phyloP scores from a whole-genome alignment of 2,329 filamentous ascomycete species.

The Cercospora sesami region DNA sequence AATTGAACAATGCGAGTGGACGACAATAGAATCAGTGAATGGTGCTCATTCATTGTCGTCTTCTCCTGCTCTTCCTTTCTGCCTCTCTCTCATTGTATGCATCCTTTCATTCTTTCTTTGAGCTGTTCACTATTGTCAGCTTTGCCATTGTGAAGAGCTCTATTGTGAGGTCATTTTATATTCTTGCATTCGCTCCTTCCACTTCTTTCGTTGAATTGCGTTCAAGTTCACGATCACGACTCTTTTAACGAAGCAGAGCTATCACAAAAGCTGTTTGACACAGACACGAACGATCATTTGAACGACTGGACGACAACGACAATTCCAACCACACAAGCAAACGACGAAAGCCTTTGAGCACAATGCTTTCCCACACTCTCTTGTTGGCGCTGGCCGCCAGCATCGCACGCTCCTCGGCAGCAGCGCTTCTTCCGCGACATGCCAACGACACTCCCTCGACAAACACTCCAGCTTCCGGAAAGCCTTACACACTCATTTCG shows the following conservation, averaged over 20 bases:
- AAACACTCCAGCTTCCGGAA: slow-evolving; percentile 10
- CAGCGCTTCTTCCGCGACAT: slow-evolving; percentile 13
- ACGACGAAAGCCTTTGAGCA: too few relatives aligned
- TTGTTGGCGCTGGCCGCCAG: slow-evolving; percentile 17
- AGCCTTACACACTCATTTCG: slow-evolving; percentile 34
- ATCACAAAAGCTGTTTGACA: background rate
- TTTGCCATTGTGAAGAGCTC: background rate
- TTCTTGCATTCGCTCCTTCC: background rate
- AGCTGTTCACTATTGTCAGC: slow-evolving; percentile 3
- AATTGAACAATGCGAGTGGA: background rate
- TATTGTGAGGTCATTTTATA: background rate
- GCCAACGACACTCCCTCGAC: slow-evolving; percentile 2
- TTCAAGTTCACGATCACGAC: background rate
- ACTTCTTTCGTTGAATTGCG: background rate
- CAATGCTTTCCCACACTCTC: background rate
- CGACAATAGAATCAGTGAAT: background rate
- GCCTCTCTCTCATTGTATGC: background rate
- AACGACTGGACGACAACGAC: background rate
- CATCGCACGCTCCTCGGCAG: slow-evolving; percentile 13
- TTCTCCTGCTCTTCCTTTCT: background rate
- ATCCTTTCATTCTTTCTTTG: slow-evolving; percentile 6
- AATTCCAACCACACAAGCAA: background rate
- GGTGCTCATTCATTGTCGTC: background rate
- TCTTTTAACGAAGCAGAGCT: background rate
- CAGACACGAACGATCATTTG: slow-evolving; percentile 2